A percentile compares a stretch with the other conserved stretches of the same genome.
phyloP scores from a whole-genome alignment of 148 eudicot species.

The Rhododendron griersonianum region DNA sequence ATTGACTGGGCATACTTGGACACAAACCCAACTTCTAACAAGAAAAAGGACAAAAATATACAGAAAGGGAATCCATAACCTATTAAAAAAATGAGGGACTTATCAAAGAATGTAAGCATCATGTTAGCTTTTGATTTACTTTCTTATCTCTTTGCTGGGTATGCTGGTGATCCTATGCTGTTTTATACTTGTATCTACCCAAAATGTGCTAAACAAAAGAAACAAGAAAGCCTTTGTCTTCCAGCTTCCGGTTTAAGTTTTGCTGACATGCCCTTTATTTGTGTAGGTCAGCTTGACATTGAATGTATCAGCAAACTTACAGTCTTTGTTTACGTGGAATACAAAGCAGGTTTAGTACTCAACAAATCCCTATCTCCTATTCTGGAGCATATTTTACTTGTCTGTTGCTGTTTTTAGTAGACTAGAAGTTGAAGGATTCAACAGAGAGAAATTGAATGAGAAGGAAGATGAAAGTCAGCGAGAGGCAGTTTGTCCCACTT shows the following conservation, averaged over 20 bases:
- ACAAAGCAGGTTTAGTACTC: slow-evolving; percentile 69
- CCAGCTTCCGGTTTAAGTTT: not conserved
- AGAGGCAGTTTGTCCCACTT: not conserved
- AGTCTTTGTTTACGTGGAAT: slow-evolving; percentile 85
- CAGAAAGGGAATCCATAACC: not conserved
- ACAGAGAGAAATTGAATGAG: not conserved
- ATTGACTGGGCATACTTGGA: not conserved
- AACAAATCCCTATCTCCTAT: not conserved
- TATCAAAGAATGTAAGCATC: not conserved
- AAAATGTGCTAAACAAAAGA: not conserved
- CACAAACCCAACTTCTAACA: not conserved
- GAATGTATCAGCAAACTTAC: slow-evolving; percentile 70
- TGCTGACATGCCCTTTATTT: not conserved
- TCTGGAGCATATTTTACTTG: not conserved
- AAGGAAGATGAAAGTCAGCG: not conserved
- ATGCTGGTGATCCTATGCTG: not conserved
- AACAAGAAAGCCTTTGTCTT: not conserved
- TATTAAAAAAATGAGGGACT: not conserved
- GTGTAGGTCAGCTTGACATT: slow-evolving; percentile 59
- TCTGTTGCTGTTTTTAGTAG: not conserved
- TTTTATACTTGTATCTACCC: not conserved
- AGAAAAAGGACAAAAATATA: not conserved
- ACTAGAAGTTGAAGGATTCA: not conserved
- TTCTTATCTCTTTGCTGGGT: not conserved
- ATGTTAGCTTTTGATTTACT: not conserved